These are phyloP conservation scores for Colletotrichum zoysiae DNA, from an alignment of 2,329 filamentous ascomycete species.

Conservation along the genomic window DNA sequence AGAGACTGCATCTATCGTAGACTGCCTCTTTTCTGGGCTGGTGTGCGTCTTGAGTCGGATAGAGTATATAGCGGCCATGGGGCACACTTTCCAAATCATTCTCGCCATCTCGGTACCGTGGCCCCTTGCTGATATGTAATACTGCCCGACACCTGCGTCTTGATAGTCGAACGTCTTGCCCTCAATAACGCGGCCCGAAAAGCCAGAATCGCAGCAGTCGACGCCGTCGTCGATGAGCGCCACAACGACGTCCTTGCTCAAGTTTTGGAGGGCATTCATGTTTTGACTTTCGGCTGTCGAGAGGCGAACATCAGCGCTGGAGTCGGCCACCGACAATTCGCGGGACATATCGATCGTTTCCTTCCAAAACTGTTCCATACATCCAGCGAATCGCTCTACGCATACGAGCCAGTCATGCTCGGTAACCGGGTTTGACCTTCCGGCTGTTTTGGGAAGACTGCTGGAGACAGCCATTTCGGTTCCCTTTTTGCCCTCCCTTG, in stretches of 20 bases:
- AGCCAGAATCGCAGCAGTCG: constrained; percentile 44
- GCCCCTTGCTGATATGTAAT: constrained; percentile 47
- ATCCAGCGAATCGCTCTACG: neutral
- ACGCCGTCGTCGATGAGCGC: constrained; percentile 57
- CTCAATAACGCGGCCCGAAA: constrained; percentile 45
- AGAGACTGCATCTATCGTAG: constrained; percentile 1
- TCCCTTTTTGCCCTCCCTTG: neutral
- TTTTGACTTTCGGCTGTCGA: neutral
- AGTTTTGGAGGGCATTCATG: neutral
- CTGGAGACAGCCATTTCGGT: neutral
- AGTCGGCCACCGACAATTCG: neutral
- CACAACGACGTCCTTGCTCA: constrained; percentile 44
- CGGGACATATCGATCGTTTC: neutral
- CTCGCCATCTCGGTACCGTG: constrained; percentile 49
- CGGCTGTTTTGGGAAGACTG: neutral
- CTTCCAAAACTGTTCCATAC: neutral
- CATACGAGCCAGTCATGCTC: neutral
- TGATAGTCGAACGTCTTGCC: constrained; percentile 47
- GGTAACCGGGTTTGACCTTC: neutral
- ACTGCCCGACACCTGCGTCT: constrained; percentile 44
- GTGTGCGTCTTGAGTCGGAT: constrained; percentile 44
- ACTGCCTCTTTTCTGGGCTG: neutral
- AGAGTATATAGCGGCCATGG: constrained; percentile 45
- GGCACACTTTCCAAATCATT: constrained; percentile 45
- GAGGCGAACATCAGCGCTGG: neutral